Percentiles rank a stretch among this genome's conserved stretches.
Evolutionary conservation across 2,329 filamentous ascomycete genomes (phyloP).

Genomic region (Colletotrichum orchidophilum): DNA sequence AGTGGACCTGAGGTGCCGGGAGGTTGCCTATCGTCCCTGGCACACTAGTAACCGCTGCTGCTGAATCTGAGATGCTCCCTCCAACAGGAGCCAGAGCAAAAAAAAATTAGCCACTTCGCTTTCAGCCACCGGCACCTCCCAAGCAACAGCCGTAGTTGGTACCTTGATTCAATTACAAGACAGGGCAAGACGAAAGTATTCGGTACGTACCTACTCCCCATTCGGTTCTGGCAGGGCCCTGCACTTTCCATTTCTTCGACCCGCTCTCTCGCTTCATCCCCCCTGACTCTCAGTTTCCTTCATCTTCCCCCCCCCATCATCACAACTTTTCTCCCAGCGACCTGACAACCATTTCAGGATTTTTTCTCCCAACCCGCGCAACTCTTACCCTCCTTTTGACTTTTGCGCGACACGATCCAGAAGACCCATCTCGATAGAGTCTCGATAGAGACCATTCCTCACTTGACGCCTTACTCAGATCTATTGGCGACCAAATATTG

Average conservation of each 20-base stretch:
- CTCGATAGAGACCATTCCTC: constrained; percentile 13
- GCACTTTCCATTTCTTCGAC: constrained; percentile 33
- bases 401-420: constrained; percentile 7
- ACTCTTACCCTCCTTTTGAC: constrained; percentile 3
- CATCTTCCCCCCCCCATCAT: constrained; percentile 29
- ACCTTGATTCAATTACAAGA: not conserved
- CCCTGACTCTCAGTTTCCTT: constrained; percentile 22
- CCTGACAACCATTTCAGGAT: constrained; percentile 13
- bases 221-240: constrained; percentile 20
- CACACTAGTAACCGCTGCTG: not conserved
- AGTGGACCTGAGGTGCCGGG: not conserved
- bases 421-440: constrained; percentile 11
- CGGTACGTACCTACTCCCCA: constrained; percentile 8
- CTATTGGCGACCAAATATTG: constrained; percentile 6
- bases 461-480: not conserved
- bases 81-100: not conserved
- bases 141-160: not conserved
- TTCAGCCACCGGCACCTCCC: not conserved
- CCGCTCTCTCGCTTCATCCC: constrained; percentile 30
- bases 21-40: not conserved
- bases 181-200: constrained; percentile 10
- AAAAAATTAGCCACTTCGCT: constrained; percentile 1
- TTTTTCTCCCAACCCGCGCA: constrained; percentile 4
- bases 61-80: not conserved
- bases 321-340: constrained; percentile 28